phyloP scores from a whole-genome alignment of 208 protist genomes.

The Wallacemonas collosoma region DNA sequence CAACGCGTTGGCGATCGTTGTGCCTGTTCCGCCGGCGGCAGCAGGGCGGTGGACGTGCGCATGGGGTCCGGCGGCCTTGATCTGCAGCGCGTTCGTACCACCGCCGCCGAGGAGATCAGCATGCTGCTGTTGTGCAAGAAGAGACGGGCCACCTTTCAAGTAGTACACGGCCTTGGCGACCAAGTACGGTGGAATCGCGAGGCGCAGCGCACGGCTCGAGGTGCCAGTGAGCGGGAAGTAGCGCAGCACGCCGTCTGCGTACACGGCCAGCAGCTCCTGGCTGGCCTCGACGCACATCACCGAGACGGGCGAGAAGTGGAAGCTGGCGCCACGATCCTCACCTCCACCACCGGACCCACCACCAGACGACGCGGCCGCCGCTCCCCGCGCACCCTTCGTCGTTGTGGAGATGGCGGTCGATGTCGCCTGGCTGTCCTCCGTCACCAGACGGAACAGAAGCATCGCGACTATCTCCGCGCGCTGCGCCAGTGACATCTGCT shows the following conservation, averaged over 20 bases:
- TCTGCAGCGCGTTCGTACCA: neutral
- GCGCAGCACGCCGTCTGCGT: constrained; percentile 74
- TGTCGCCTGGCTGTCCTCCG: constrained; percentile 1
- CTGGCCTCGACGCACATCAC: constrained; percentile 56
- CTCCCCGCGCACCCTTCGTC: neutral
- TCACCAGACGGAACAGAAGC: constrained; percentile 59
- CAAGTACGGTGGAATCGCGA: constrained; percentile 74
- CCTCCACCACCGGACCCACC: neutral
- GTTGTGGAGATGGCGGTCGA: neutral
- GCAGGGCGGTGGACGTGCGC: too few relatives aligned
- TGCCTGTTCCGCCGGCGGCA: too few relatives aligned
- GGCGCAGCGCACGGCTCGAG: constrained; percentile 48
- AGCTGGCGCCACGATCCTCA: constrained; percentile 22
- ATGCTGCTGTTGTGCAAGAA: neutral
- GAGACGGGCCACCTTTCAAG: constrained; percentile 12
- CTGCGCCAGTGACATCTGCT: constrained; percentile 22
- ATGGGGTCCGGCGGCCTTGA: too few relatives aligned
- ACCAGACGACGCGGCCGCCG: neutral
- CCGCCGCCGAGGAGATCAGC: neutral
- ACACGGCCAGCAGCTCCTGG: constrained; percentile 72
- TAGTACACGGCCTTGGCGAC: constrained; percentile 48
- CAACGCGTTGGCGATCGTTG: neutral
- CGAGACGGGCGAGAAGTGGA: constrained; percentile 58
- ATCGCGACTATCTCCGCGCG: constrained; percentile 37
- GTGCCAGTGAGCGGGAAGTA: constrained; percentile 65